These are phyloP conservation scores for Mariannaea elegans DNA, from an alignment of 2,329 filamentous ascomycete genomes.

Conservation along the genomic window DNA sequence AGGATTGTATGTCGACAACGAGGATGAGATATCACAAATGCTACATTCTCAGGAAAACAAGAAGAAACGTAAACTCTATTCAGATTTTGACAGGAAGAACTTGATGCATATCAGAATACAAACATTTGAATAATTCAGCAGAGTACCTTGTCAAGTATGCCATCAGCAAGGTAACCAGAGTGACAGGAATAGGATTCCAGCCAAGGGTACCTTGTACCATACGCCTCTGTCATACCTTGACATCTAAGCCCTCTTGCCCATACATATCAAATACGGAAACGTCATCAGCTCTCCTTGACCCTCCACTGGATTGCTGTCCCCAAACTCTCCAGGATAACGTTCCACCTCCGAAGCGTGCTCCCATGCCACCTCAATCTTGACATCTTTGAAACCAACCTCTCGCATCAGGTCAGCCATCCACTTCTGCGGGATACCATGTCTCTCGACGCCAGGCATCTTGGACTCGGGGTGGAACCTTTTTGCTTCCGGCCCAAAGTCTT, in stretches of 20 bases:
- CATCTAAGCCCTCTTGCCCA: slow-evolving; percentile 41
- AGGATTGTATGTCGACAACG: no score
- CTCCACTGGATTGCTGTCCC: slow-evolving; percentile 42
- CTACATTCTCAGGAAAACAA: no score
- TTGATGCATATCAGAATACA: no score
- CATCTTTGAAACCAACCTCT: slow-evolving; percentile 50
- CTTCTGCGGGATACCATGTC: slow-evolving; percentile 57
- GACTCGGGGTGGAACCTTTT: slow-evolving; percentile 59
- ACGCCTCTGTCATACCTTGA: no score
- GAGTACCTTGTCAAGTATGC: no score
- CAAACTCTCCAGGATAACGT: slow-evolving; percentile 53
- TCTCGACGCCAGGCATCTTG: slow-evolving; percentile 63
- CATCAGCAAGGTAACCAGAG: no score
- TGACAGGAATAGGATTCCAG: no score
- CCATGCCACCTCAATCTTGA: slow-evolving; percentile 57
- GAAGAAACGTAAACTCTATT: no score
- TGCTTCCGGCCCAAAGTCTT: slow-evolving; percentile 62
- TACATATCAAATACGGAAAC: slow-evolving; percentile 51
- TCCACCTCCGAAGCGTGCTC: slow-evolving; percentile 60
- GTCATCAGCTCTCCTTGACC: slow-evolving; percentile 41
- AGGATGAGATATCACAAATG: no score
- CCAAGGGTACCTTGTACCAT: no score
- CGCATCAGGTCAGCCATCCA: slow-evolving; percentile 54
- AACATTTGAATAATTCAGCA: no score
- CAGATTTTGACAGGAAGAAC: no score